Conservation (phyloP, 805 yeast species). For the Barnettozyma pratensis region DNA sequence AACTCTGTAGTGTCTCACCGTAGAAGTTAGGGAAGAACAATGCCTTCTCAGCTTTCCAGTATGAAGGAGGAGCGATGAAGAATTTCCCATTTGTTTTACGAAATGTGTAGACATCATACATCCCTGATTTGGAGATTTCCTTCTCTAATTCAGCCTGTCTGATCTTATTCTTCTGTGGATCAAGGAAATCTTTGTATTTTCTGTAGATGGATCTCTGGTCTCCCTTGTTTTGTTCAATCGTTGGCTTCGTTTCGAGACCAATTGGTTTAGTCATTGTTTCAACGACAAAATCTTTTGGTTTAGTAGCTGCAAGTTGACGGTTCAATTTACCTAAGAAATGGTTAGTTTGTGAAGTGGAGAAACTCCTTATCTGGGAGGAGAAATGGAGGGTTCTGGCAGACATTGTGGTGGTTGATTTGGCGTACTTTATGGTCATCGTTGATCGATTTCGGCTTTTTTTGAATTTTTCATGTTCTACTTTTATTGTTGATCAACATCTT, state of each 20-base stretch:
- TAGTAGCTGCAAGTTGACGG: constrained; percentile 31
- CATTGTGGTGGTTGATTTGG: not conserved
- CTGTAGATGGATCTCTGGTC: constrained; percentile 33
- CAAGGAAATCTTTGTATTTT: constrained; percentile 41
- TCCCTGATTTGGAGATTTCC: constrained; percentile 64
- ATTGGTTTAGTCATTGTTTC: constrained; percentile 39
- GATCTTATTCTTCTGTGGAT: constrained; percentile 41
- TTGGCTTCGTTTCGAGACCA: constrained; percentile 38
- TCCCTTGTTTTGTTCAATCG: constrained; percentile 33
- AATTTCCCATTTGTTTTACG: constrained; percentile 79
- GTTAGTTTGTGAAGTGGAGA: constrained; percentile 5
- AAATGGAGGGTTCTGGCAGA: not conserved
- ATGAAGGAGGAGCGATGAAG: constrained; percentile 76
- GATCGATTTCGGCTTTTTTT: not conserved
- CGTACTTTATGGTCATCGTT: too few relatives aligned
- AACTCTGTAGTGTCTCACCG: constrained; percentile 45
- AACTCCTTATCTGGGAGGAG: constrained; percentile 3
- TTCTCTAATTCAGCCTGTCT: constrained; percentile 51
- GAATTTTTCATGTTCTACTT: too few relatives aligned
- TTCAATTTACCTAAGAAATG: constrained; percentile 28
- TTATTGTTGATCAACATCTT: too few relatives aligned
- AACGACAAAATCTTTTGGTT: constrained; percentile 32
- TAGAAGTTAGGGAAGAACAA: constrained; percentile 77
- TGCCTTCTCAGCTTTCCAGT: constrained; percentile 67
- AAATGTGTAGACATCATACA: constrained; percentile 58